Conservation (phyloP, 139 green algal genomes). For the Chlamydomonas sp. region DNA sequence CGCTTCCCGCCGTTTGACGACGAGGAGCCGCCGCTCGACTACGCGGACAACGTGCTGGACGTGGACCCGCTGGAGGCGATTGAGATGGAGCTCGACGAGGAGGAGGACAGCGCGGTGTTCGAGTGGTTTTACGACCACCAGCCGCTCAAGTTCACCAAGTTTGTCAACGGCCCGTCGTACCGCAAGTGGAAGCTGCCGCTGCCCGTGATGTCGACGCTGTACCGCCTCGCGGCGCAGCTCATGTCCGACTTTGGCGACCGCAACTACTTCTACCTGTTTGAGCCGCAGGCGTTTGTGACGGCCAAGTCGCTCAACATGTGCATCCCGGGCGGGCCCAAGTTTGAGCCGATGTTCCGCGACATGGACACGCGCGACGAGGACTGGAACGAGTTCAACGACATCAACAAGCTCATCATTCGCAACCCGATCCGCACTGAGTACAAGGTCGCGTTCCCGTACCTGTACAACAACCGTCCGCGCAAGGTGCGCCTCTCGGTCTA, state of each 20-base stretch:
- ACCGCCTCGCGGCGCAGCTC: conserved; percentile 90
- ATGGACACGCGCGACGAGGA: conserved; percentile 91
- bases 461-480: conserved; percentile 98
- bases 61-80: conserved; percentile 93
- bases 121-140: conserved; percentile 96
- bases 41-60: conserved; percentile 93
- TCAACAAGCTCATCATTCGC: conserved; percentile 99
- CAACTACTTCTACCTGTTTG: conserved; percentile 99
- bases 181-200: conserved; percentile 89
- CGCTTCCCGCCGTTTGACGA: conserved; percentile 99
- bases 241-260: conserved; percentile 90
- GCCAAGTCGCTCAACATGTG: conserved; percentile 84
- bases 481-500: conserved; percentile 86
- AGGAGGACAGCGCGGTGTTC: conserved; percentile 68
- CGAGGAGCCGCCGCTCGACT: conserved; percentile 98
- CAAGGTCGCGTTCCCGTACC: conserved; percentile 94
- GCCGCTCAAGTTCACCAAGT: conserved; percentile 82
- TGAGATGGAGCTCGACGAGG: conserved; percentile 94
- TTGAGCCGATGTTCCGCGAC: conserved; percentile 96
- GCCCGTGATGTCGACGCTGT: conserved; percentile 91
- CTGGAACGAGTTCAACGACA: conserved; percentile 99
- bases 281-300: conserved; percentile 46
- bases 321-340: conserved; percentile 98
- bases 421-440: conserved; percentile 60
- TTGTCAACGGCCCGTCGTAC: conserved; percentile 91